Percentiles rank a stretch among this genome's conserved stretches.
These are phyloP conservation scores for Grosmannia huntii DNA, from an alignment of 2,329 filamentous ascomycete species.

Conservation along the genomic window DNA sequence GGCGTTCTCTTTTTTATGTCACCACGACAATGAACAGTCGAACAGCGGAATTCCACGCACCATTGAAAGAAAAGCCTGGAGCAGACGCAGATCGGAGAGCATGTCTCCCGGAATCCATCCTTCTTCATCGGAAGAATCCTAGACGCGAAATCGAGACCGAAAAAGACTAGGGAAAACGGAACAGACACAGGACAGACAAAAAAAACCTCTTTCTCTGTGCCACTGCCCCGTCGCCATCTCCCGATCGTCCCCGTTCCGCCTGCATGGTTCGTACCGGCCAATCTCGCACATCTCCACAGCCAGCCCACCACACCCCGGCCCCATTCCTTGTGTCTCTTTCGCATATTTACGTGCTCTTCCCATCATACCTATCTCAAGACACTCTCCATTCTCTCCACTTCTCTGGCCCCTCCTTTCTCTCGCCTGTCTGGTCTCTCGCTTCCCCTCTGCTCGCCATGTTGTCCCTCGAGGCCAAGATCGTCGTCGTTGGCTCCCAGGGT, in stretches of 20 bases:
- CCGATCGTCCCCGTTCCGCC: neutral
- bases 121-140: neutral
- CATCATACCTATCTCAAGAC: neutral
- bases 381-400: neutral
- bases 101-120: neutral
- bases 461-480: slow-evolving; percentile 69
- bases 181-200: neutral
- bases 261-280: neutral
- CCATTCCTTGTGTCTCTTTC: neutral
- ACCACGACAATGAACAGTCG: neutral
- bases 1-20: neutral
- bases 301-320: neutral
- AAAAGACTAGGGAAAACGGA: neutral
- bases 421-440: neutral
- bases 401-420: neutral
- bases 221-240: neutral
- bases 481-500: slow-evolving; percentile 67
- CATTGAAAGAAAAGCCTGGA: neutral
- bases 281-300: neutral
- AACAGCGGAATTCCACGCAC: neutral
- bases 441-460: slow-evolving; percentile 25
- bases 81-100: neutral
- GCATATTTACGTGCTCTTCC: neutral
- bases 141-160: neutral
- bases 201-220: neutral